Percentiles rank a stretch among this genome's conserved stretches.
Evolutionary conservation across 441 rosid genomes (phyloP).

Genomic region (Cnidoscolus chayamansa): DNA sequence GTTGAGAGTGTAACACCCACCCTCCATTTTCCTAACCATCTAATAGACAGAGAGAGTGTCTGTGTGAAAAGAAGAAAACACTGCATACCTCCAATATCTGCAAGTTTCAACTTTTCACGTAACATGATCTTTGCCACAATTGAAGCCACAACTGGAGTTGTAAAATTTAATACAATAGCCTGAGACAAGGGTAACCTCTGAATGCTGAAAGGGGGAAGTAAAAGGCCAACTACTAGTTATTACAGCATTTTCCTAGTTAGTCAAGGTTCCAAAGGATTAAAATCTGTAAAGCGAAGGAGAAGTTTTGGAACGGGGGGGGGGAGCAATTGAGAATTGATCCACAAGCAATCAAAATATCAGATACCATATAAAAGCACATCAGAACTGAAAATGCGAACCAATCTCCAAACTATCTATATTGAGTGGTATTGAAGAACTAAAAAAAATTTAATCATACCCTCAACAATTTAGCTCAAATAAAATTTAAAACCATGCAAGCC

Average conservation of each 20-base stretch:
- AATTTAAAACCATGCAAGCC: not conserved
- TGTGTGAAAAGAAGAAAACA: slow-evolving; percentile 1
- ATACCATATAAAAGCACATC: not conserved
- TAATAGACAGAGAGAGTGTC: not conserved
- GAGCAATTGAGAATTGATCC: not conserved
- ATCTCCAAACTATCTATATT: not conserved
- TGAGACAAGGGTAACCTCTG: slow-evolving; percentile 72
- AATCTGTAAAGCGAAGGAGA: not conserved
- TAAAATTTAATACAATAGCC: slow-evolving; percentile 65
- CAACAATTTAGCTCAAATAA: not conserved
- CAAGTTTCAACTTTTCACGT: slow-evolving; percentile 68
- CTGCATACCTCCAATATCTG: slow-evolving; percentile 64
- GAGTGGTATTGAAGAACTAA: not conserved
- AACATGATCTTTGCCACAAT: slow-evolving; percentile 62
- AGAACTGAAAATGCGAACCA: not conserved
- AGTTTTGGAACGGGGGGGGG: slow-evolving; percentile 7
- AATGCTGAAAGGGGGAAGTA: slow-evolving; percentile 57
- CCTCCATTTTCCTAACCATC: not conserved
- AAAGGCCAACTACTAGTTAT: slow-evolving; percentile 9
- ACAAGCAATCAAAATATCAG: not conserved
- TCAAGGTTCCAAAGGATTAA: slow-evolving; percentile 12
- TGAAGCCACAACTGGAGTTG: slow-evolving; percentile 77
- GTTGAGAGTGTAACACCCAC: not conserved
- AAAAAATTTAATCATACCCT: not conserved
- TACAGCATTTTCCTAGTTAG: slow-evolving; percentile 4